Evolutionary conservation across 1,284 basidiomycete species (phyloP).

Genomic region (Austroboletus niveus): DNA sequence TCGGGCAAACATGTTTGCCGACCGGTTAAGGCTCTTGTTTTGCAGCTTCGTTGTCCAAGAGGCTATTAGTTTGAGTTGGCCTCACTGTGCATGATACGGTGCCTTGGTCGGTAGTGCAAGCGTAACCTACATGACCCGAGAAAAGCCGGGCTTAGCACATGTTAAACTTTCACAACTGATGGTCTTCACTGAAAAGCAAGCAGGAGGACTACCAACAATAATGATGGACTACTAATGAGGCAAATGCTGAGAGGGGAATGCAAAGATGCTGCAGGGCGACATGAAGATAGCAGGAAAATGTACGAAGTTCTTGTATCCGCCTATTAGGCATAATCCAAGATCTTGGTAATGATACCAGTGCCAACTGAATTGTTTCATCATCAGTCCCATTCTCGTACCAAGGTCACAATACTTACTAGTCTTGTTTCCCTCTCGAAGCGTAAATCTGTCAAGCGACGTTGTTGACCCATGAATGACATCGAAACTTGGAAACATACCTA

Average conservation of each 20-base stretch:
- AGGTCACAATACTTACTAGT: slow-evolving; percentile 59
- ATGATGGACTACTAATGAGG: slow-evolving; percentile 6
- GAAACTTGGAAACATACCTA: slow-evolving; percentile 47
- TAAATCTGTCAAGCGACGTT: slow-evolving; percentile 60
- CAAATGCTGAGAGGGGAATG: slow-evolving; percentile 25
- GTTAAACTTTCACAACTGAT: neutral
- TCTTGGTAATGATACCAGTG: slow-evolving; percentile 88
- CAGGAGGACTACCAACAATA: neutral
- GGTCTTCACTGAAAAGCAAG: neutral
- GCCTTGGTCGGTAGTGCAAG: too few species aligned
- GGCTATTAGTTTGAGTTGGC: too few species aligned
- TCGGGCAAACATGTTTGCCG: neutral
- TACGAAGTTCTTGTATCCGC: slow-evolving; percentile 6
- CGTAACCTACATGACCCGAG: too few species aligned
- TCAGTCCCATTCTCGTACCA: slow-evolving; percentile 5
- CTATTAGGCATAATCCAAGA: slow-evolving; percentile 48
- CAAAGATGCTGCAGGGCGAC: slow-evolving; percentile 20
- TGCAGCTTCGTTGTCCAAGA: too few species aligned
- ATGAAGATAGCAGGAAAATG: slow-evolving; percentile 26
- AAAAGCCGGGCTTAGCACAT: too few species aligned
- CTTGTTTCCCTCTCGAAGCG: slow-evolving; percentile 95
- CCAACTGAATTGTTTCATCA: slow-evolving; percentile 55
- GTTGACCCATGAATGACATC: neutral
- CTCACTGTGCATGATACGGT: too few species aligned
- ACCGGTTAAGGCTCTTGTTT: too few species aligned